Conservation (phyloP, 2,329 filamentous ascomycete species). For the Alternaria sp. region DNA sequence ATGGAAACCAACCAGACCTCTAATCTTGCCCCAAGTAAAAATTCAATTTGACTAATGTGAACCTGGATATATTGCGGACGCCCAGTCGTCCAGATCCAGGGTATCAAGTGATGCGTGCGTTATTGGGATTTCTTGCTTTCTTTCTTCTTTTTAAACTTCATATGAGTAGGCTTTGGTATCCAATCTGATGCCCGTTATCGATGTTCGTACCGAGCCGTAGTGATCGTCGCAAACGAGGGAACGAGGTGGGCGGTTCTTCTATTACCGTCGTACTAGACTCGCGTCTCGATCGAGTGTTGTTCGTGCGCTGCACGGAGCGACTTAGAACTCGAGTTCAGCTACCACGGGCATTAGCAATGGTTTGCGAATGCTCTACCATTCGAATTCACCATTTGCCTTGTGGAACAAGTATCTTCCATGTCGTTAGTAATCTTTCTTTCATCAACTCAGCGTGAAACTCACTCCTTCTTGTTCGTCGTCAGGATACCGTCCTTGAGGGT, state of each 20-base stretch:
- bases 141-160: not conserved
- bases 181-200: constrained; percentile 8
- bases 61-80: not conserved
- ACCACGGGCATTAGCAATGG: constrained; percentile 25
- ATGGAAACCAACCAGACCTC: not conserved
- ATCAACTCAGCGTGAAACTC: constrained; percentile 43
- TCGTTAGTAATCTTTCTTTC: constrained; percentile 15
- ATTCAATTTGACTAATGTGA: not conserved
- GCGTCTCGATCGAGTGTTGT: constrained; percentile 12
- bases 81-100: not conserved
- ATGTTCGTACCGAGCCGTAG: not conserved
- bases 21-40: not conserved
- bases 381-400: constrained; percentile 96
- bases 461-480: constrained; percentile 91
- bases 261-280: constrained; percentile 7
- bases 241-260: not conserved
- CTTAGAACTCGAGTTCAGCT: constrained; percentile 37
- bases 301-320: constrained; percentile 19
- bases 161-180: constrained; percentile 1
- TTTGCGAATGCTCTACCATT: constrained; percentile 72
- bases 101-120: not conserved
- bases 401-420: constrained; percentile 85
- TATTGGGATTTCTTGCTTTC: not conserved
- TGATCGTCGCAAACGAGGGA: not conserved
- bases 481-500: constrained; percentile 96